Conservation (phyloP, 352 stramenopile species). For the Globisporangium rhizosaccharum region DNA sequence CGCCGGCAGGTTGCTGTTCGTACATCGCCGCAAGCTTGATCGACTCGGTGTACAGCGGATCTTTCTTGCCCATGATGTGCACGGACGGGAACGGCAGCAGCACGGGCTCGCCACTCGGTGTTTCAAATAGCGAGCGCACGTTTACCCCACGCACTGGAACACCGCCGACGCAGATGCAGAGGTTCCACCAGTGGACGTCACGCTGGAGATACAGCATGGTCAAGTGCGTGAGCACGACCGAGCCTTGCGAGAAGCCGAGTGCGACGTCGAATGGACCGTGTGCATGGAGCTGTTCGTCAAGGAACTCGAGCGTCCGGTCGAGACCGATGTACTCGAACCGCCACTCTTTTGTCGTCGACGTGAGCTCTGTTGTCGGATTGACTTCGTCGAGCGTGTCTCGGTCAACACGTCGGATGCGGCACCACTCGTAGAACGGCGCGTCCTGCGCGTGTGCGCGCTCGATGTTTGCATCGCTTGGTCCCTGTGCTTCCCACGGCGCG, state of each 20-base stretch:
- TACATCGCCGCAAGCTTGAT: slow-evolving; percentile 29
- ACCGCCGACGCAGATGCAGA: slow-evolving; percentile 41
- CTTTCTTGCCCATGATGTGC: slow-evolving; percentile 36
- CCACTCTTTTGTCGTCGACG: slow-evolving; percentile 9
- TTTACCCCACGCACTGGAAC: slow-evolving; percentile 29
- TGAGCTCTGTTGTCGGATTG: not conserved
- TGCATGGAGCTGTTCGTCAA: slow-evolving; percentile 48
- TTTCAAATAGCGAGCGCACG: slow-evolving; percentile 39
- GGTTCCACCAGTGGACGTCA: slow-evolving; percentile 45
- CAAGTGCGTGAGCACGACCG: slow-evolving; percentile 54
- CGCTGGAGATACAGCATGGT: slow-evolving; percentile 50
- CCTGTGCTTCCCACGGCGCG: slow-evolving; percentile 43
- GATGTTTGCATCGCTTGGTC: slow-evolving; percentile 51
- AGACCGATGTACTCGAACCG: slow-evolving; percentile 23
- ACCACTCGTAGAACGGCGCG: slow-evolving; percentile 76
- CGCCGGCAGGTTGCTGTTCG: slow-evolving; percentile 17
- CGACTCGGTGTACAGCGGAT: slow-evolving; percentile 24
- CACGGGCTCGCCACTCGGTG: slow-evolving; percentile 27
- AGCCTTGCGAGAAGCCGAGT: slow-evolving; percentile 75
- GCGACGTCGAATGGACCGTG: slow-evolving; percentile 73
- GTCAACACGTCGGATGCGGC: slow-evolving; percentile 20
- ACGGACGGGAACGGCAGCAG: slow-evolving; percentile 46
- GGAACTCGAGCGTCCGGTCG: slow-evolving; percentile 39
- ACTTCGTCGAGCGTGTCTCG: slow-evolving; percentile 13
- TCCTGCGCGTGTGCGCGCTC: slow-evolving; percentile 47